Conservation (phyloP, 139 green algal species). For the Astrephomene gubernaculifera region DNA sequence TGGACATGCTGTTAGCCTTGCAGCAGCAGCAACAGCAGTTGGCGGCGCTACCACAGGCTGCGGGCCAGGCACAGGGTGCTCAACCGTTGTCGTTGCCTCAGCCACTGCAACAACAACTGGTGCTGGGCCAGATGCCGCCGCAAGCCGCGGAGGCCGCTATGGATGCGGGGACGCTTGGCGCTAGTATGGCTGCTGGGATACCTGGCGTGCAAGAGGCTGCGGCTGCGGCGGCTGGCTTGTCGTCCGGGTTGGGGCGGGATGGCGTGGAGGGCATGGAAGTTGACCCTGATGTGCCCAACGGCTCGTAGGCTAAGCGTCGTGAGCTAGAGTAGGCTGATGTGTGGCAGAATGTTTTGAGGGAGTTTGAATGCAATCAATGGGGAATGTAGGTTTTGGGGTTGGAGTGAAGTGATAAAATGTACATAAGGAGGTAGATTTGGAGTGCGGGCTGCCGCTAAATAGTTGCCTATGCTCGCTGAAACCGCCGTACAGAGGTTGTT, state of each 20-base stretch:
- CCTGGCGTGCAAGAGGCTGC: neutral
- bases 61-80: neutral
- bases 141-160: neutral
- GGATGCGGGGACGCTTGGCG: neutral
- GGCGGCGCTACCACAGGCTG: neutral
- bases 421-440: too few relatives aligned
- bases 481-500: too few relatives aligned
- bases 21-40: neutral
- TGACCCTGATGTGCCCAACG: neutral
- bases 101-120: neutral
- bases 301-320: too few relatives aligned
- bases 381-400: too few relatives aligned
- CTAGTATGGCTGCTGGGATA: neutral
- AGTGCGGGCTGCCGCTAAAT: too few relatives aligned
- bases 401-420: too few relatives aligned
- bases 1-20: neutral
- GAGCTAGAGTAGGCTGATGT: too few relatives aligned
- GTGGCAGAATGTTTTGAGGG: too few relatives aligned
- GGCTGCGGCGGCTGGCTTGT: neutral
- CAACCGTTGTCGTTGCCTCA: neutral
- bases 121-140: neutral
- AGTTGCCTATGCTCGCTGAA: too few relatives aligned
- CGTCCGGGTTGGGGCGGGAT: neutral
- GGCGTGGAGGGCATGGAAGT: constrained; percentile 15
- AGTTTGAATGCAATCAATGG: too few relatives aligned